phyloP scores from a whole-genome alignment of 768 basidiomycete genomes.

The Lactarius hengduanensis region DNA sequence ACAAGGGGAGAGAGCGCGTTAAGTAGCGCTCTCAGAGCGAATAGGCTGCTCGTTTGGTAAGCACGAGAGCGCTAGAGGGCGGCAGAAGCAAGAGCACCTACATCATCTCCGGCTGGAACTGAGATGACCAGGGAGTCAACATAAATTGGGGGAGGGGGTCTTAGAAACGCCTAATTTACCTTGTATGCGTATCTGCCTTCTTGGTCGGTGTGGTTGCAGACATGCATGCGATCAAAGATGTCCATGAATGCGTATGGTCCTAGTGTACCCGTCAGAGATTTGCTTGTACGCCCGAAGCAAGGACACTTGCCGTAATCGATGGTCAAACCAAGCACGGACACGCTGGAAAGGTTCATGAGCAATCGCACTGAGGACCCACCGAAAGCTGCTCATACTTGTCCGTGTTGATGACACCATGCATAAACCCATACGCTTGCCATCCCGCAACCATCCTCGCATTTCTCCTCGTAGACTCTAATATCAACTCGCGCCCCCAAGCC shows the following conservation, averaged over 20 bases:
- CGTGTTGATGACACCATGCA: constrained; percentile 97
- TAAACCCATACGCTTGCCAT: constrained; percentile 94
- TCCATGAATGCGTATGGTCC: constrained; percentile 97
- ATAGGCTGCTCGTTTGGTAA: constrained; percentile 47
- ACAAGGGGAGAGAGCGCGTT: constrained; percentile 80
- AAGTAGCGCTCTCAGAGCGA: constrained; percentile 74
- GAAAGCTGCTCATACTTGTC: constrained; percentile 66
- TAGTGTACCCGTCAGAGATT: constrained; percentile 32
- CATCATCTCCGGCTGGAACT: constrained; percentile 83
- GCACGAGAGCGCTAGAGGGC: constrained; percentile 16
- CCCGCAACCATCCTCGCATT: constrained; percentile 92
- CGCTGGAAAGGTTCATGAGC: constrained; percentile 39
- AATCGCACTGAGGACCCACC: constrained; percentile 16
- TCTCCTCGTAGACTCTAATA: constrained; percentile 75
- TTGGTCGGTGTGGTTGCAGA: constrained; percentile 89
- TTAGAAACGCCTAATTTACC: constrained; percentile 32
- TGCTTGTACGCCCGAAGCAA: neutral
- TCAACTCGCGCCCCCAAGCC: constrained; percentile 66
- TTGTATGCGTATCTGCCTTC: constrained; percentile 75
- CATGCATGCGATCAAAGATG: constrained; percentile 76
- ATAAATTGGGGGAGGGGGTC: constrained; percentile 15
- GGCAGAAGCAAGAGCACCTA: constrained; percentile 35
- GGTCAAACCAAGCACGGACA: constrained; percentile 71
- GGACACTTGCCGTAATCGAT: constrained; percentile 63
- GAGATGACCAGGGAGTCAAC: neutral